These are phyloP conservation scores for Aureobasidium sp. DNA, from an alignment of 2,329 filamentous ascomycete species.

Conservation along the genomic window DNA sequence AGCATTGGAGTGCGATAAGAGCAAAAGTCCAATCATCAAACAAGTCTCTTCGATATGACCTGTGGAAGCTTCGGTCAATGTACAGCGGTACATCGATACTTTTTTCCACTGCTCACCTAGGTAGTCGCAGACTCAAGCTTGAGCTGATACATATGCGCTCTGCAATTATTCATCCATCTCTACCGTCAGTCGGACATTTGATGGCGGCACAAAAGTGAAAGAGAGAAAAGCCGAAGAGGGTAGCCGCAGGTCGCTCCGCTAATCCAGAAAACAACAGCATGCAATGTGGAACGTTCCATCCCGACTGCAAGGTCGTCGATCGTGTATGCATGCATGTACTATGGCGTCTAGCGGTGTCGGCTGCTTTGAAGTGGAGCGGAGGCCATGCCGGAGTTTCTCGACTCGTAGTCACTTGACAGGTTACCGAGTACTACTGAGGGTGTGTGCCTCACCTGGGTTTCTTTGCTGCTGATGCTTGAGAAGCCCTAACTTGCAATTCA, in stretches of 20 bases:
- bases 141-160: neutral
- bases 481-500: no score
- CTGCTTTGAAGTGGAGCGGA: neutral
- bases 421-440: neutral
- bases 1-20: neutral
- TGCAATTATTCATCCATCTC: neutral
- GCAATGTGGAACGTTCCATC: conserved; percentile 6
- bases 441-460: neutral
- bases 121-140: neutral
- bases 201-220: neutral
- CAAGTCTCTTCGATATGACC: neutral
- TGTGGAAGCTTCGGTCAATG: neutral
- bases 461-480: neutral
- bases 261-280: neutral
- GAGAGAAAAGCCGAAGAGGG: neutral
- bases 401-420: neutral
- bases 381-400: neutral
- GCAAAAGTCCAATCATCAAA: neutral
- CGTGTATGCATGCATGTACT: neutral
- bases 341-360: conserved; percentile 5
- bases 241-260: neutral
- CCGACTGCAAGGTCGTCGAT: conserved; percentile 4
- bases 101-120: no score
- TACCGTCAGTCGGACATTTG: neutral
- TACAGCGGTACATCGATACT: neutral